Evolutionary conservation across 176 grass and related monocot species (phyloP).

Genomic region (Juncus effusus): DNA sequence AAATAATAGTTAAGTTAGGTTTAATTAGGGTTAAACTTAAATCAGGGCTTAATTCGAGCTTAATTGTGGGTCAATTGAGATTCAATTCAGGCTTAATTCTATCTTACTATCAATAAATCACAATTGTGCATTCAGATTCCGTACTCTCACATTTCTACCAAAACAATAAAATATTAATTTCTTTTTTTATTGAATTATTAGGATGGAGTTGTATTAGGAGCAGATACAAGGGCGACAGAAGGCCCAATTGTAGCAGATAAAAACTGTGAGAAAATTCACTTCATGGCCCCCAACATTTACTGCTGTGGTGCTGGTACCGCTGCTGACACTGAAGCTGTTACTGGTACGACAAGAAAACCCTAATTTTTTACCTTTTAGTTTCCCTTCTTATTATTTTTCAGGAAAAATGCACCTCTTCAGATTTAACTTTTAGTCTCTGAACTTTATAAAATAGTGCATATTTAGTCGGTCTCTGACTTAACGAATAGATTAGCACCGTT

Average conservation of each 20-base stretch:
- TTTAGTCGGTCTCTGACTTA: too few relatives aligned
- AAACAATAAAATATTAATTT: constrained; percentile 10
- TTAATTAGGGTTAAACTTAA: too few relatives aligned
- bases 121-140: not conserved
- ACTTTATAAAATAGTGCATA: too few relatives aligned
- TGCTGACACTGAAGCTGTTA: constrained; percentile 77
- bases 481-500: too few relatives aligned
- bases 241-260: constrained; percentile 96
- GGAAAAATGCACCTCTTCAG: too few relatives aligned
- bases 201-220: constrained; percentile 94
- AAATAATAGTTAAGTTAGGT: too few relatives aligned
- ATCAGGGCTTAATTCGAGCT: not conserved
- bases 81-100: too few relatives aligned
- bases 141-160: not conserved
- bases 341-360: constrained; percentile 36
- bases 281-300: constrained; percentile 90
- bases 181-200: constrained; percentile 31
- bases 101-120: not conserved
- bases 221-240: constrained; percentile 92
- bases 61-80: not conserved
- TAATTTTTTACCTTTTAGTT: not conserved
- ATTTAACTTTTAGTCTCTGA: too few relatives aligned
- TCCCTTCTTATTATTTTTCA: not conserved
- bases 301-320: constrained; percentile 93
- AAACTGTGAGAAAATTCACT: constrained; percentile 93